These are phyloP conservation scores for Warburgia ugandensis DNA, from an alignment of 164 flowering plant species.

Conservation along the genomic window DNA sequence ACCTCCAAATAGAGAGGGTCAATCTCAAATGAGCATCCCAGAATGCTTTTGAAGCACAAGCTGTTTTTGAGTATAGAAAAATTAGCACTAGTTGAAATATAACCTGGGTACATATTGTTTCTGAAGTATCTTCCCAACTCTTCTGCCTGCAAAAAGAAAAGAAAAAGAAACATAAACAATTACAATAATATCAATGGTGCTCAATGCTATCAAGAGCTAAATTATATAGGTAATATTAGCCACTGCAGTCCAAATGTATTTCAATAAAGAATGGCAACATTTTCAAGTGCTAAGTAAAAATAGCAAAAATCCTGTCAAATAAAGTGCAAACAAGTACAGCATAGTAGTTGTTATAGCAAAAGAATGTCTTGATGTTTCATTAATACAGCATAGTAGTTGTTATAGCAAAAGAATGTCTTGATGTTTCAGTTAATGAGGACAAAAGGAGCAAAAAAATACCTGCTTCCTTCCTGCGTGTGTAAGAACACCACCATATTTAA, in stretches of 20 bases:
- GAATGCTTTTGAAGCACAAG: background rate
- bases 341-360: no score
- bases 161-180: background rate
- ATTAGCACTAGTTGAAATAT: background rate
- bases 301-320: no score
- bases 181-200: background rate
- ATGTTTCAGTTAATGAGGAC: background rate
- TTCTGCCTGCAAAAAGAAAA: conserved; percentile 66
- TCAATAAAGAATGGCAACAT: no score
- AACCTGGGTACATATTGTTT: conserved; percentile 99
- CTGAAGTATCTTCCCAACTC: conserved; percentile 97
- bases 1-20: background rate
- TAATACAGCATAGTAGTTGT: no score
- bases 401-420: no score
- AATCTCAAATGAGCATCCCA: background rate
- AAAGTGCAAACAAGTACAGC: no score
- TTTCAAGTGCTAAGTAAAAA: no score
- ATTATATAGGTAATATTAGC: no score
- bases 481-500: conserved; percentile 98
- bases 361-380: no score
- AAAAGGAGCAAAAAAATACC: conserved; percentile 33
- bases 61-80: background rate
- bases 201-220: no score
- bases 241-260: no score
- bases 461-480: conserved; percentile 99